A percentile compares a stretch with the other conserved stretches of the same genome.
Evolutionary conservation across 306 rosid species (phyloP).

Genomic region (Ceratonia siliqua): DNA sequence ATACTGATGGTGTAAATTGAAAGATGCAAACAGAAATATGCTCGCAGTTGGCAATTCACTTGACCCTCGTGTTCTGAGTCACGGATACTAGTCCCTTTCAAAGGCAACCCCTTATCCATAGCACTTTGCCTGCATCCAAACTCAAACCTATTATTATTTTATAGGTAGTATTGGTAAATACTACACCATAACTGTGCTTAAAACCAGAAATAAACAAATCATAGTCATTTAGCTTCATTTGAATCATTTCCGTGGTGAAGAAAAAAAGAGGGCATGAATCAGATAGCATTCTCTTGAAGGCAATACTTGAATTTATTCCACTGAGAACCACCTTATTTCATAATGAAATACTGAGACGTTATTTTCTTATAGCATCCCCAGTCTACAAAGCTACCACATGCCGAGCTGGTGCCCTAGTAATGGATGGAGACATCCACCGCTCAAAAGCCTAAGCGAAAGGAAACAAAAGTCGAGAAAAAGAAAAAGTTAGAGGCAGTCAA

Average conservation of each 20-base stretch:
- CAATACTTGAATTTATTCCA: no score
- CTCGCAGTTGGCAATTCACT: conserved; percentile 25
- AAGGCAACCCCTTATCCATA: background rate
- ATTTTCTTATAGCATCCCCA: background rate
- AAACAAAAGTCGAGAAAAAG: background rate
- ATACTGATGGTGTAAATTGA: background rate
- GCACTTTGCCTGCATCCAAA: background rate
- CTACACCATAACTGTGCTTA: background rate
- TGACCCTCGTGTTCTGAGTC: conserved; percentile 20
- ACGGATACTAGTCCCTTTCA: conserved; percentile 25
- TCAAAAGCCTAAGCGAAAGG: background rate
- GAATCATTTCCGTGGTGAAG: background rate
- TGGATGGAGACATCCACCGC: conserved; percentile 13
- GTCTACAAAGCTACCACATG: background rate
- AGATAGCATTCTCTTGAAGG: background rate
- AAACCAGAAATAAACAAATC: background rate
- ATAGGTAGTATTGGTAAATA: no score
- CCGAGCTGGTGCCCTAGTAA: background rate
- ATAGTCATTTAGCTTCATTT: conserved; percentile 5
- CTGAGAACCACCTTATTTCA: background rate
- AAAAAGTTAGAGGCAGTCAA: conserved; percentile 20
- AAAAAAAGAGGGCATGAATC: background rate
- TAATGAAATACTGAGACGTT: background rate
- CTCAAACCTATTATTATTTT: no score
- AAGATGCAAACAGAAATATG: background rate